Base-by-base conservation (phyloP, 2,329 filamentous ascomycete species). In the Nothophoma quercina region DNA sequence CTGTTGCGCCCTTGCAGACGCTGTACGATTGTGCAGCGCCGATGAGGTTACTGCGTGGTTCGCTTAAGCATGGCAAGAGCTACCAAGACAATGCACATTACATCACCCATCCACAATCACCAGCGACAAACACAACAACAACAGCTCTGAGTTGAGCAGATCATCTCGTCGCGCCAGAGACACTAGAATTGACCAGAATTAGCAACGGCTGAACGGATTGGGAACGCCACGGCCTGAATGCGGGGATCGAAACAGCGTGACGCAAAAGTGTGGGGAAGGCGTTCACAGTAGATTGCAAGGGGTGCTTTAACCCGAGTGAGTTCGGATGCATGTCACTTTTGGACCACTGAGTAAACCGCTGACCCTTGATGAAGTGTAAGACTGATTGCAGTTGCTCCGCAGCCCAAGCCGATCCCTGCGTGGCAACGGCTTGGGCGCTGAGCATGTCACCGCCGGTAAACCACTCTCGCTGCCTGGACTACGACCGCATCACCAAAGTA, bases 381-480 rank as follows among this genome's bases (percentile, higher is more conserved):
- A 46, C 55, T 54, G 55, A 57, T 49, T 62, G 47, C 67, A 56
- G 57, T 61, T 66, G 67, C 59, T 60, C 65, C 63, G 49, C 63
- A 67, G 67, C 64, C 62, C 57, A 60, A 60, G 69, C 63, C 47
- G 59, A 72, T 67, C 68, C 70, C 60, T 71, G 70, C 62, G 63
- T 65, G 61, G 60, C 62, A 59, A 67, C 54, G 48, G 62, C 56
- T 53, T 55, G 49, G 58, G 62, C 58, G 64, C 58, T 62, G 58
- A 64, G 61, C 63, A 67, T 60, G 58, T 25, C 32, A 46, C 19
- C 26, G 33, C 35, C 32, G 21, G 38, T 35, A 22, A 25, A 36
- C 32, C 43, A 47, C 15, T 38, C 39, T 35, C 46, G 46, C 38
- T 38, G 30, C 42, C 28, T 45, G 28, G 46, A 30, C 46, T 36